Conservation (phyloP, 192 early-diverging fungal species). For the Ramicandelaber brevisporus region DNA sequence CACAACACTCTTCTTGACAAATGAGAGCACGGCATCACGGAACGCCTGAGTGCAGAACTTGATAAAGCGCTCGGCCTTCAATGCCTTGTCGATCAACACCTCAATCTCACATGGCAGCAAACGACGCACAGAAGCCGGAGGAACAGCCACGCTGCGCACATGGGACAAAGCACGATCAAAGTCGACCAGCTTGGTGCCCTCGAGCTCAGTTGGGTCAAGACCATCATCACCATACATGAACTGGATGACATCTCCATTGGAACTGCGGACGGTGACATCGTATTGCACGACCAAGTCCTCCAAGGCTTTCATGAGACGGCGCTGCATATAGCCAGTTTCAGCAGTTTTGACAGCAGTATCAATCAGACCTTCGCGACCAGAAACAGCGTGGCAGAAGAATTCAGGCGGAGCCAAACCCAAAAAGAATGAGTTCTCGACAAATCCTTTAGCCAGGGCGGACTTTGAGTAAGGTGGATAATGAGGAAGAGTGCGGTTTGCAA, state of each 20-base stretch:
- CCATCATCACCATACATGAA: conserved; percentile 92
- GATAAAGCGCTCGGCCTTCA: conserved; percentile 16
- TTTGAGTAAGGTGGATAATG: conserved; percentile 90
- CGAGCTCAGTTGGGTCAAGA: conserved; percentile 80
- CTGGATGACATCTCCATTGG: conserved; percentile 76
- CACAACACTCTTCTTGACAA: conserved; percentile 25
- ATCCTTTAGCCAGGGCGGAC: conserved; percentile 83
- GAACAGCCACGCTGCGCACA: not conserved
- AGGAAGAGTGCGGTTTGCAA: conserved; percentile 87
- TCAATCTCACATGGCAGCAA: conserved; percentile 16
- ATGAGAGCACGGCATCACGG: conserved; percentile 27
- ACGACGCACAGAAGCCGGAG: conserved; percentile 1
- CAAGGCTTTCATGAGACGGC: conserved; percentile 88
- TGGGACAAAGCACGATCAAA: conserved; percentile 64
- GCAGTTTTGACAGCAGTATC: conserved; percentile 99
- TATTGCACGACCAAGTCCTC: conserved; percentile 92
- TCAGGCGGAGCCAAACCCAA: conserved; percentile 85
- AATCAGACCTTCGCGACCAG: conserved; percentile 97
- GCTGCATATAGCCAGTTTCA: conserved; percentile 97
- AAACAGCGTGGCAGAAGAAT: conserved; percentile 97
- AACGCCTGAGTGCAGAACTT: conserved; percentile 18
- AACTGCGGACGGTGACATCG: conserved; percentile 82
- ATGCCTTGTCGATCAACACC: conserved; percentile 18
- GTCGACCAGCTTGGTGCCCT: conserved; percentile 66
- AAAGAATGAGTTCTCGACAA: conserved; percentile 93